A percentile compares a stretch with the other conserved stretches of the same genome.
phyloP scores from a whole-genome alignment of 1,284 basidiomycete genomes.

The Papiliotrema laurentii region DNA sequence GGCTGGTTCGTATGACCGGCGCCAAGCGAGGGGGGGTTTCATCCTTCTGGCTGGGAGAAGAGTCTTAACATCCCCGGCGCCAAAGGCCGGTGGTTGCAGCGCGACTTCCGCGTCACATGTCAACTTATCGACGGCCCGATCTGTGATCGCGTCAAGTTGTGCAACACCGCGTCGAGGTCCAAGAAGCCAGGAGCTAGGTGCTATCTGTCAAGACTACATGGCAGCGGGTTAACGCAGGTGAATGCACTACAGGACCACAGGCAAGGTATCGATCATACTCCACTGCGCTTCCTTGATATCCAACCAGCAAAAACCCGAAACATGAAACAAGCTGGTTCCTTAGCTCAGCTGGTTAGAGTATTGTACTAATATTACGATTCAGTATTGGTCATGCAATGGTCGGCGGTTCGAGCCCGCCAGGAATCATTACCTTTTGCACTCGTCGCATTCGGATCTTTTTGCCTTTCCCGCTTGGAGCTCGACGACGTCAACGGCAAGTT shows the following conservation, averaged over 20 bases:
- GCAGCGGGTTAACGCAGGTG: not conserved
- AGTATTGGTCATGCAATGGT: constrained; percentile 9
- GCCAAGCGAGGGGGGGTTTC: too few relatives aligned
- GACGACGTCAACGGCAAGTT: too few relatives aligned
- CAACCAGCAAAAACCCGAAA: not conserved
- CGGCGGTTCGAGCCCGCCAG: constrained; percentile 18
- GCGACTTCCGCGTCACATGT: too few relatives aligned
- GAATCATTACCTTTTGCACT: constrained; percentile 10
- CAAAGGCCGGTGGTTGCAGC: too few relatives aligned
- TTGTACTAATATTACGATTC: constrained; percentile 13
- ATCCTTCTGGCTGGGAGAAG: too few relatives aligned
- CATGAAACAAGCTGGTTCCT: constrained; percentile 1
- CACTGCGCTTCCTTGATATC: too few relatives aligned
- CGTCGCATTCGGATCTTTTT: too few relatives aligned
- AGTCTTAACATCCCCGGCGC: too few relatives aligned
- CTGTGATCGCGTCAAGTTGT: not conserved
- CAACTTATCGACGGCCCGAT: not conserved
- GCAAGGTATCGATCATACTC: too few relatives aligned
- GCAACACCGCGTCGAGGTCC: not conserved
- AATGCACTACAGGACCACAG: too few relatives aligned
- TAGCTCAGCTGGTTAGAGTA: constrained; percentile 21
- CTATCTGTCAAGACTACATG: not conserved
- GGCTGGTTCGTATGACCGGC: too few relatives aligned
- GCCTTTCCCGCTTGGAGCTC: too few relatives aligned
- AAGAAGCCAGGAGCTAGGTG: not conserved